phyloP scores from a whole-genome alignment of 495 filamentous ascomycete species.

The Aspergillus asperescens region DNA sequence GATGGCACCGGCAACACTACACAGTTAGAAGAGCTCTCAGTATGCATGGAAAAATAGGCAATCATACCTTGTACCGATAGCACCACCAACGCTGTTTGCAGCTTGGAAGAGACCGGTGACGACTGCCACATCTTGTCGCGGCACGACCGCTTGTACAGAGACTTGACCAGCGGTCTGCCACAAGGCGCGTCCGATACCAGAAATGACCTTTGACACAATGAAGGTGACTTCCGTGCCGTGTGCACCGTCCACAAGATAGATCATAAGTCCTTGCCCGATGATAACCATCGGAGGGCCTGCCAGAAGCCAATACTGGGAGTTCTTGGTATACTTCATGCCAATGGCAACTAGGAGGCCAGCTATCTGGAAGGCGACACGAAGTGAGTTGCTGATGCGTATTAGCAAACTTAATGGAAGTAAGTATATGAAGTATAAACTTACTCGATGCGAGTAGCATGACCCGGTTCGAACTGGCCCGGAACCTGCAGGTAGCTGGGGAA shows the following conservation, averaged over 20 bases:
- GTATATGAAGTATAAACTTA: neutral
- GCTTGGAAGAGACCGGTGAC: conserved; percentile 25
- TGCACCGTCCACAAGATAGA: conserved; percentile 21
- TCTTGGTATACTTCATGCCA: conserved; percentile 25
- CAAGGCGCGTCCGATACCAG: conserved; percentile 24
- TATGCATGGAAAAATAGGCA: no score
- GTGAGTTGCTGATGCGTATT: conserved; percentile 17
- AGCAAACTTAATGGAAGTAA: neutral
- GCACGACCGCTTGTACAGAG: conserved; percentile 20
- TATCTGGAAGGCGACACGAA: conserved; percentile 25
- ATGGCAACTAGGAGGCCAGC: conserved; percentile 22
- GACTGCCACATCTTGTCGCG: conserved; percentile 22
- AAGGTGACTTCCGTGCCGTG: conserved; percentile 23
- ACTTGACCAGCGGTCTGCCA: conserved; percentile 26
- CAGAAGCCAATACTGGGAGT: conserved; percentile 25
- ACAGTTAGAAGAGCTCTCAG: no score
- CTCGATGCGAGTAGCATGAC: conserved; percentile 23
- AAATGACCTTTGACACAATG: conserved; percentile 21
- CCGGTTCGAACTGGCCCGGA: conserved; percentile 18
- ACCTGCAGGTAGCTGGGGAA: conserved; percentile 27
- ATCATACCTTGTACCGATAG: conserved; percentile 23
- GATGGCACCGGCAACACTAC: conserved; percentile 24
- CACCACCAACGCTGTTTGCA: conserved; percentile 24
- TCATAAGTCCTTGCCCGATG: conserved; percentile 23
- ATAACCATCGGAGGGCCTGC: conserved; percentile 22